Evolutionary conservation across 2,329 filamentous ascomycete species (phyloP), one percentile per base, ranked within the genome.

Genomic region (Claviceps africana): DNA sequence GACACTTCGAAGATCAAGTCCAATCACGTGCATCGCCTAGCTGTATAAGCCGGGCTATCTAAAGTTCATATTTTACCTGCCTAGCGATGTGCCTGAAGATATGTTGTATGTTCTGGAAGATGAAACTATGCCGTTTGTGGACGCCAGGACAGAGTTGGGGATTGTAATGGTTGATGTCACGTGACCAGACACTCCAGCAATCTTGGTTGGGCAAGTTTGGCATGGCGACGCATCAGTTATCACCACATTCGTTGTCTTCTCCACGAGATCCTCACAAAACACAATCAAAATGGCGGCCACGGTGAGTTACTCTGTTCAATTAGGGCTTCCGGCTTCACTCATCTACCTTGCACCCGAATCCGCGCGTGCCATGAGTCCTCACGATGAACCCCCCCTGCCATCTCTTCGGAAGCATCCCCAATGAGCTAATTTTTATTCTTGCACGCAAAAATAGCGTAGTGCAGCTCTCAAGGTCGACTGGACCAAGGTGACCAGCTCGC

Each of bases 401-500:
- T 10, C 5, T 17, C 4, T 25, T 22, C 39, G 33, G 40, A 48
- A 43, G 39, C 42, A 37, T 10, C 46, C 54, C 39, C 51, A 55
- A 60, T 76, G 76, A 78, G 75, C 76, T 79, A 78, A 79, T 78
- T 78, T 74, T 66, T 60, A 61, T 55, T 60, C 53, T 60, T 56
- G 51, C 49, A 53, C 54, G 44, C 56, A 56, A 45, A 45, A 58
- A 71, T 72, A 97, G 91, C 86, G 89, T 81, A 95, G 88, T 82
- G 90, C 91, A 79, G 90, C 91, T 74, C 82, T 94, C 75, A 98
- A 97, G 83, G 82, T 98, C 80, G 93, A 98, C 84, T 98, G 93
- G 93, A 82, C 82, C 76, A 93, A 94, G 77, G 82, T 98, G 67
- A 85, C 85, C 74, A 82, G 81, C 74, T 94, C 91, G 68, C 89